Evolutionary conservation across 2,329 filamentous ascomycete species (phyloP).

Genomic region (Hortaea werneckii): DNA sequence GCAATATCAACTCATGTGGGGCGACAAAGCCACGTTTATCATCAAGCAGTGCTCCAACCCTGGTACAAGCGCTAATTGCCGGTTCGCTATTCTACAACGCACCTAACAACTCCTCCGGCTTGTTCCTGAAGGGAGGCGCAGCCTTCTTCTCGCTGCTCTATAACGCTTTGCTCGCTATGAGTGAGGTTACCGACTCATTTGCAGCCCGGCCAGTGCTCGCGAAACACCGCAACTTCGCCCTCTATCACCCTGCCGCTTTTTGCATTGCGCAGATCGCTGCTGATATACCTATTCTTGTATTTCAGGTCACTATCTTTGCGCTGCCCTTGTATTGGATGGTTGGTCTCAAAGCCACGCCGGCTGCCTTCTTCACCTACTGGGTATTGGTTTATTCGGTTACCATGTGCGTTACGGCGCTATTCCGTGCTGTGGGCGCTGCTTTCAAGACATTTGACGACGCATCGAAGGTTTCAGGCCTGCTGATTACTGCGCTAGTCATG

Average conservation of each 20-base stretch:
- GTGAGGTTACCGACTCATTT: slow-evolving; percentile 69
- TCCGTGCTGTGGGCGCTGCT: slow-evolving; percentile 62
- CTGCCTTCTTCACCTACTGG: slow-evolving; percentile 69
- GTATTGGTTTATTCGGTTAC: slow-evolving; percentile 34
- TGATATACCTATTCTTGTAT: slow-evolving; percentile 58
- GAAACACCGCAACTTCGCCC: slow-evolving; percentile 75
- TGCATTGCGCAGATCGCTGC: slow-evolving; percentile 78
- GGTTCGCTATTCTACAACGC: slow-evolving; percentile 71
- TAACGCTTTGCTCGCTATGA: slow-evolving; percentile 80
- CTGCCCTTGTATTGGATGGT: slow-evolving; percentile 75
- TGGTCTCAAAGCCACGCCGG: slow-evolving; percentile 56
- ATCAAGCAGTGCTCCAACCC: slow-evolving; percentile 62
- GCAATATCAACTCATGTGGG: slow-evolving; percentile 76
- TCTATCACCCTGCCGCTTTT: slow-evolving; percentile 70
- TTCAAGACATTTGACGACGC: slow-evolving; percentile 78
- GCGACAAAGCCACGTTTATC: slow-evolving; percentile 67
- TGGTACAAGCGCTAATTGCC: slow-evolving; percentile 66
- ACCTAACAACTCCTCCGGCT: slow-evolving; percentile 51
- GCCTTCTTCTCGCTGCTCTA: slow-evolving; percentile 72
- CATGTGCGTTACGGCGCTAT: slow-evolving; percentile 62
- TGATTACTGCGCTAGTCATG: slow-evolving; percentile 72
- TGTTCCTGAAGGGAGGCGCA: slow-evolving; percentile 72
- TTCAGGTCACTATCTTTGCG: slow-evolving; percentile 61
- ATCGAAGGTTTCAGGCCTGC: slow-evolving; percentile 65
- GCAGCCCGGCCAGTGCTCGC: slow-evolving; percentile 66